Conservation (phyloP, 2,329 filamentous ascomycete genomes). For the Phaeosphaeriaceae sp. region DNA sequence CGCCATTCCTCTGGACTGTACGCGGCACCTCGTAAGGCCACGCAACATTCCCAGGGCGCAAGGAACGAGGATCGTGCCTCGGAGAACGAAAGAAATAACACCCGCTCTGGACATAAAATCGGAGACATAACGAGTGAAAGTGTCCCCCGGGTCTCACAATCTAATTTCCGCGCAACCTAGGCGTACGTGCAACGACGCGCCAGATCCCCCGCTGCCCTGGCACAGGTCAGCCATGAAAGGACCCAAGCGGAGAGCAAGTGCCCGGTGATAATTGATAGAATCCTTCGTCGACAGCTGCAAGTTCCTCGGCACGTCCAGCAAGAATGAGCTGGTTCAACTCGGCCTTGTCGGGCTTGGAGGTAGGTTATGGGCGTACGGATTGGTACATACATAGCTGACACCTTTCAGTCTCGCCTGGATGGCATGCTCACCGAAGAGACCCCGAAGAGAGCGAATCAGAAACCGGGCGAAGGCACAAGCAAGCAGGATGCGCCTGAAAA, state of each 20-base stretch:
- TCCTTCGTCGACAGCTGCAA: constrained; percentile 5
- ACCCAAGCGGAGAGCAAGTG: constrained; percentile 33
- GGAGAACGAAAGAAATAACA: neutral
- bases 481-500: constrained; percentile 41
- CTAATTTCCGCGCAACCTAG: constrained; percentile 29
- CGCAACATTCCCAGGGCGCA: neutral
- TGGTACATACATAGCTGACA: neutral
- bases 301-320: constrained; percentile 32
- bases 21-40: neutral
- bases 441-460: constrained; percentile 56
- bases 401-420: constrained; percentile 74
- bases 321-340: constrained; percentile 60
- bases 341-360: constrained; percentile 88
- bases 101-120: neutral
- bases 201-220: constrained; percentile 34
- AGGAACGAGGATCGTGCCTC: neutral
- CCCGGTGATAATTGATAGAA: constrained; percentile 38
- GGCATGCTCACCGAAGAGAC: constrained; percentile 86
- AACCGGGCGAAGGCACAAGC: constrained; percentile 47
- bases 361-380: neutral
- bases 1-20: neutral
- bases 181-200: constrained; percentile 31
- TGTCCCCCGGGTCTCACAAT: constrained; percentile 1
- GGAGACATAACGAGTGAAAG: neutral
- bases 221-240: constrained; percentile 38